phyloP scores from a whole-genome alignment of 192 early-diverging fungal genomes.

The Mycoemilia scoparia region DNA sequence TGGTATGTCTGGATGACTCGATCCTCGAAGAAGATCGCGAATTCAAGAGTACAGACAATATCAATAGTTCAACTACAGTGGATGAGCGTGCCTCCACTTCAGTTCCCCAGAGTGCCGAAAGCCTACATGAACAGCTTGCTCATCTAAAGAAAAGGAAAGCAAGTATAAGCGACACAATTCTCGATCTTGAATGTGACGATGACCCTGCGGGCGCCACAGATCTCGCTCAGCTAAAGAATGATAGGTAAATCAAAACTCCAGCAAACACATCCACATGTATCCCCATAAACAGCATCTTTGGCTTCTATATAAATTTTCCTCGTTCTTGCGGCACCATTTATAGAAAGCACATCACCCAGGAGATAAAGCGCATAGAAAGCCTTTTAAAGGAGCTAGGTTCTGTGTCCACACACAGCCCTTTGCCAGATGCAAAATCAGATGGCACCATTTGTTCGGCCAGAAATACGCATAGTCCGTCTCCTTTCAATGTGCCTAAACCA shows the following conservation, averaged over 20 bases:
- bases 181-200: constrained; percentile 26
- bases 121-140: constrained; percentile 5
- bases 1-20: not conserved
- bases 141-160: constrained; percentile 20
- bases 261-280: not conserved
- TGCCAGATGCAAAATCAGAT: no score
- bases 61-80: not conserved
- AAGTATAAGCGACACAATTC: constrained; percentile 25
- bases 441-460: no score
- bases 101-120: no score
- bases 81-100: no score
- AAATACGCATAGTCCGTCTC: no score
- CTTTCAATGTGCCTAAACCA: no score
- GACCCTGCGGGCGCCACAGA: constrained; percentile 20
- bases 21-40: constrained; percentile 4
- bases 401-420: no score
- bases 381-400: no score
- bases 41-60: not conserved
- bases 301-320: not conserved
- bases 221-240: constrained; percentile 11
- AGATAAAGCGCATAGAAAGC: not conserved
- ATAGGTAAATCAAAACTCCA: not conserved
- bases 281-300: not conserved
- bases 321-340: not conserved
- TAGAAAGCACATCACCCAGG: not conserved